Base-by-base conservation (phyloP, 2,329 filamentous ascomycete species). In the Anthostomella pinea region DNA sequence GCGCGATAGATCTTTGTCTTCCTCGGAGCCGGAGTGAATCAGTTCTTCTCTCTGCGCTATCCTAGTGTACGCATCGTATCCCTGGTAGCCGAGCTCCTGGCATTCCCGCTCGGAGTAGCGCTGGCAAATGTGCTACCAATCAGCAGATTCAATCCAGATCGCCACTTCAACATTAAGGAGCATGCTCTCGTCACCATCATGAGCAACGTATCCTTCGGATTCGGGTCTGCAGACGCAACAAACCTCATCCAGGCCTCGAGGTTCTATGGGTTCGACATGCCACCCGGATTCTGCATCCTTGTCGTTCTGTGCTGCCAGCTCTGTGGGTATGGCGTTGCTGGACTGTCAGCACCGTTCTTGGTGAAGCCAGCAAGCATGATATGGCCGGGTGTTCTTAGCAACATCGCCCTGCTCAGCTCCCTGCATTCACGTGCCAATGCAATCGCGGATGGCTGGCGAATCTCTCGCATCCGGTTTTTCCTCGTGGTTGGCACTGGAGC, bases 371-470 rank as follows among this genome's bases (percentile, higher is more conserved):
- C 68, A 2, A 59, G 62, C 1, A 68, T 76, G 57, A 59, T 75
- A n/a, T 77, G 73, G 72, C 73, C 73, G 0, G 65, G 68, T 15
- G 69, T 71, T 0, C 54, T 77, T 8, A 69, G 70, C 4, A 73
- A 71, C 38, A 65, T 66, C 0, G 67, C 69, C 0, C 52, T 76
- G 10, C 62, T 75, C 16, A 54, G 56, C 8, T 62, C 58, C 9
- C 53, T 60, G 5, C 64, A 74, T 46, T 63, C 69, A 0, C 43
- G 59, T 2, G 34, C 44, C 8, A 66, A 62, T 30, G 62, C 53
- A 31, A 51, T 51, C 33, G 56, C 34, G 33, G 43, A 41, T 21
- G 56, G 56, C 3, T 67, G 64, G 59, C 63, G 44, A 7, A 60
- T 64, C 9, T 51, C 54, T 5, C 56, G 60, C 2, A 63, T 62